phyloP scores from a whole-genome alignment of 305 asterid species.

The Salvia sclarea region DNA sequence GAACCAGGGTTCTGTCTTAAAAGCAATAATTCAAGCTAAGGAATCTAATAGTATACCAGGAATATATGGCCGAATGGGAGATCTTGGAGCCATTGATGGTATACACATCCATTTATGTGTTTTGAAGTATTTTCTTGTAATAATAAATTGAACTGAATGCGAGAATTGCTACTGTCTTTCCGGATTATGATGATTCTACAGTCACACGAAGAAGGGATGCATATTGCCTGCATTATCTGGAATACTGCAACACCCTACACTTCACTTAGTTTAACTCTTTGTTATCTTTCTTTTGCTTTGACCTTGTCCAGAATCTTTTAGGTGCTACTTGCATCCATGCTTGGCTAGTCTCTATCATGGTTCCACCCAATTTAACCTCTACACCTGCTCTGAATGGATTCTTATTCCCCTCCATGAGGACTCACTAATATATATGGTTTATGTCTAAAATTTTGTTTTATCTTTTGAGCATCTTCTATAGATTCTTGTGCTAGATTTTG shows the following conservation, averaged over 20 bases:
- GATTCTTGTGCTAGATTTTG: no score
- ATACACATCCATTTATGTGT: constrained; percentile 21
- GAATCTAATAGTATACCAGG: constrained; percentile 70
- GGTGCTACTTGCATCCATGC: neutral
- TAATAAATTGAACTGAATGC: neutral
- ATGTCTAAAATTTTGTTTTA: neutral
- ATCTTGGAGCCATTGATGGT: constrained; percentile 97
- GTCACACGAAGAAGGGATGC: constrained; percentile 1
- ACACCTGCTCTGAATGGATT: no score
- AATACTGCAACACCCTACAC: neutral
- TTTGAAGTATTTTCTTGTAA: neutral
- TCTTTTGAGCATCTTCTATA: no score
- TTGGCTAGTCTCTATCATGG: neutral
- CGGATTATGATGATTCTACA: neutral
- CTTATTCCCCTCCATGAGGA: no score
- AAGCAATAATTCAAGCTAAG: constrained; percentile 85
- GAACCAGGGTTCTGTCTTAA: constrained; percentile 83
- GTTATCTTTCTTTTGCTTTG: neutral
- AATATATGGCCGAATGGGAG: constrained; percentile 94
- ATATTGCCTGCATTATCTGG: neutral
- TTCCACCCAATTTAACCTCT: neutral
- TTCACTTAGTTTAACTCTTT: neutral
- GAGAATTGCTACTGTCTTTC: neutral
- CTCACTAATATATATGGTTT: no score
- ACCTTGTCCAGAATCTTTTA: neutral